Evolutionary conservation across 805 yeast species (phyloP), one percentile per base, ranked within the genome.

Genomic region (Ogataea henricii): DNA sequence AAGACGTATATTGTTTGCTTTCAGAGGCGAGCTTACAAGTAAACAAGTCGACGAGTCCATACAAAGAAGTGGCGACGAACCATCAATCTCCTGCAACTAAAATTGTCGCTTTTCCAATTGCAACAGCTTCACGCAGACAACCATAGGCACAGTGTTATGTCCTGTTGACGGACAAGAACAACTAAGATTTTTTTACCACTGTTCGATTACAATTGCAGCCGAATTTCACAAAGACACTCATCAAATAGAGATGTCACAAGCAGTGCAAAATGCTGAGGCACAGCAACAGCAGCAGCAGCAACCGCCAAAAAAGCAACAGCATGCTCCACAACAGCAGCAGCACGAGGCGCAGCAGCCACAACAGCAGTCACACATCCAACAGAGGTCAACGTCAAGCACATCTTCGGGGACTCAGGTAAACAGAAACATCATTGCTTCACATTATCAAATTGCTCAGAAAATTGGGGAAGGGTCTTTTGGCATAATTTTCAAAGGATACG

Each of bases 381-480:
- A 53, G 23, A 34, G 60, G 35, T 52, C 60, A 16, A 43, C 54
- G 8, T 56, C 60, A 8, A 36, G 57, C 14, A 46, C 52, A 29
- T 53, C 60, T 12, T 49, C 54, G n/a, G 30, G 40, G 13, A 21
- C 51, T 14, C 57, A 54, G 46, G 59, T 53, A 16, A 52, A 54
- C 45, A 49, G 57, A 37, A 68, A 68, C 50, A 66, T 69, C 16
- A 69, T 69, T 43, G 85, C 83, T 6, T 73, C 78, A 35, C 95
- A 87, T 65, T 87, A 84, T 67, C 85, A 84, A 55, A 80, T 86
- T 48, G 94, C 92, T 8, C 85, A 86, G 60, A 87, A 87, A 66
- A 87, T 87, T 46, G 95, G 95, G 30, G 94, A 87, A 63, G 95
- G 95, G 2, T 86, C 94, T 0, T 87, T 87, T 71, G 95, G 95